phyloP scores from a whole-genome alignment of 2,329 filamentous ascomycete species.

The Colletotrichum acutatum region DNA sequence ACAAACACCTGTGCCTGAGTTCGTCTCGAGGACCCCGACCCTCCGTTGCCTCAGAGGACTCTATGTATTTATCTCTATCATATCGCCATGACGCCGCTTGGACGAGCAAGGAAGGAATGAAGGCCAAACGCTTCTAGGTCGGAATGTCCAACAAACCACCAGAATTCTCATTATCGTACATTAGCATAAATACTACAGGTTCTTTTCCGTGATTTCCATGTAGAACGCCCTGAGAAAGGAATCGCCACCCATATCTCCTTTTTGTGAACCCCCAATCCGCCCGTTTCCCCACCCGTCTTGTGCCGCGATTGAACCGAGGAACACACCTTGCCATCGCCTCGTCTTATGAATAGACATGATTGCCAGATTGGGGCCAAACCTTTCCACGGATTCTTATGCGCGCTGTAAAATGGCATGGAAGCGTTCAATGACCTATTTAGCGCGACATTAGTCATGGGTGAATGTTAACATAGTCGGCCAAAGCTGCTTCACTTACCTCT shows the following conservation, averaged over 20 bases:
- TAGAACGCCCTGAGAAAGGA: constrained; percentile 10
- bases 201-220: neutral
- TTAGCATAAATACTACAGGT: constrained; percentile 23
- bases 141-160: constrained; percentile 3
- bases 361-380: neutral
- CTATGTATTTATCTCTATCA: neutral
- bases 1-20: neutral
- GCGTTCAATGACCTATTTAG: constrained; percentile 32
- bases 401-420: constrained; percentile 33
- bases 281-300: neutral
- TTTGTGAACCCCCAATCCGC: neutral
- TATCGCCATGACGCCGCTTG: neutral
- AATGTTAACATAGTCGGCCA: neutral
- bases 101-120: neutral
- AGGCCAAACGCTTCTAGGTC: neutral
- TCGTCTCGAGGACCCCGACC: neutral
- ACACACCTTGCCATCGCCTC: neutral
- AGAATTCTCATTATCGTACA: constrained; percentile 26
- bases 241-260: neutral
- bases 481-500: constrained; percentile 69
- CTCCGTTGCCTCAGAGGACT: too few relatives aligned
- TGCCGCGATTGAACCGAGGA: neutral
- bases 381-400: neutral
- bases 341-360: neutral
- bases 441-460: neutral